Evolutionary conservation across 768 basidiomycete genomes (phyloP).

Genomic region (Boletus vinaceobasis): DNA sequence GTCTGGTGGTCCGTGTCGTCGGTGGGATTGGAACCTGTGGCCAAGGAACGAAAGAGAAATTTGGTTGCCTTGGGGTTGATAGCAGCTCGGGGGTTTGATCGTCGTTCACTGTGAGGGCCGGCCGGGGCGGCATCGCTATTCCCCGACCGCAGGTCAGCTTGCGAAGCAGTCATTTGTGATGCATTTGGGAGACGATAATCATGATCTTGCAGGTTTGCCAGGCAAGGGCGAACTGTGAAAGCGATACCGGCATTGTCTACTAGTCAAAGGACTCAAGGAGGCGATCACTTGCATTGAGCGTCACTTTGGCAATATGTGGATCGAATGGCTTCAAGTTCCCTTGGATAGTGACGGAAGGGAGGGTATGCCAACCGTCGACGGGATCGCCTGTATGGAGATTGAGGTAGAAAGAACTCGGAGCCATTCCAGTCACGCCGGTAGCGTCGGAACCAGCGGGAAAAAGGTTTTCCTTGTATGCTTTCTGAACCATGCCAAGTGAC

Average conservation of each 20-base stretch:
- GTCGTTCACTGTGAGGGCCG: conserved; percentile 44
- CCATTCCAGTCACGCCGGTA: neutral
- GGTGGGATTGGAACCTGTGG: conserved; percentile 46
- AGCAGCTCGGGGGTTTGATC: conserved; percentile 49
- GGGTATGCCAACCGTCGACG: conserved; percentile 38
- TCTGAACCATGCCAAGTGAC: conserved; percentile 34
- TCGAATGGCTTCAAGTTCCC: conserved; percentile 38
- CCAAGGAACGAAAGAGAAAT: conserved; percentile 45
- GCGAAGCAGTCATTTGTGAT: neutral
- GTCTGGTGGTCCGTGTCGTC: conserved; percentile 37
- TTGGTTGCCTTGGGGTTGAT: conserved; percentile 37
- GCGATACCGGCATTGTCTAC: neutral
- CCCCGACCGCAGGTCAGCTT: conserved; percentile 51
- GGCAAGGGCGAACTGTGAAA: too few relatives aligned
- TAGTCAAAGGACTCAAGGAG: neutral
- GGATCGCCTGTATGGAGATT: conserved; percentile 28
- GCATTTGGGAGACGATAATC: neutral
- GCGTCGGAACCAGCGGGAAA: conserved; percentile 36
- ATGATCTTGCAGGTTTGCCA: conserved; percentile 33
- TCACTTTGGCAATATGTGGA: conserved; percentile 26
- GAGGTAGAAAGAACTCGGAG: neutral
- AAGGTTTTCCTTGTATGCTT: conserved; percentile 33
- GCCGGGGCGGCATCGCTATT: conserved; percentile 44
- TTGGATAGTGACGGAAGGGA: conserved; percentile 23
- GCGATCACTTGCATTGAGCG: conserved; percentile 29